Conservation (phyloP, 139 green algal genomes). For the Chlamydomonas sphaeroides region DNA sequence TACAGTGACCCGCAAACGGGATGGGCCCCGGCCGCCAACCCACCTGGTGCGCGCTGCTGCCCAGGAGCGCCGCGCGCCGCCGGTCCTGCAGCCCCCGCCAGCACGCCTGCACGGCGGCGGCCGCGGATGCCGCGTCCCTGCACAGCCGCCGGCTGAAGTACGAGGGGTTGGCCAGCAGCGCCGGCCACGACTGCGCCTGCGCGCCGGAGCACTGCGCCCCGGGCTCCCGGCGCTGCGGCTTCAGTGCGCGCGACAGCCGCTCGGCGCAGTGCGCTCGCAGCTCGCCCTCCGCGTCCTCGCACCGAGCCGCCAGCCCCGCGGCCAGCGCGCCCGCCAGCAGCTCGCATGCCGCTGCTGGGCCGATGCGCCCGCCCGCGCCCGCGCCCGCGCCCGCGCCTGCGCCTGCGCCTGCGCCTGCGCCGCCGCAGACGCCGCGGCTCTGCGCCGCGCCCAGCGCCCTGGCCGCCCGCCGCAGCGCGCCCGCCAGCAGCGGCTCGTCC, state of each 20-base stretch:
- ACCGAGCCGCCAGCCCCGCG: background rate
- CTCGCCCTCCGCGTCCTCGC: background rate
- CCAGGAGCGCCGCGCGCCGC: background rate
- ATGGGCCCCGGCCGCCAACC: too few relatives aligned
- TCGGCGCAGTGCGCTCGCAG: background rate
- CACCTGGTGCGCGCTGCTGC: background rate
- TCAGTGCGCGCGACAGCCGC: background rate
- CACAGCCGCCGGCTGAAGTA: background rate
- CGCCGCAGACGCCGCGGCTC: background rate
- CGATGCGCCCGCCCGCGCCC: too few relatives aligned
- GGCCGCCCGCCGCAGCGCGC: background rate
- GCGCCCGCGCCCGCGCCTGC: too few relatives aligned
- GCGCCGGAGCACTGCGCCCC: too few relatives aligned
- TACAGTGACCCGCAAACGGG: too few relatives aligned
- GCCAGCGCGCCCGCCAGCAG: background rate
- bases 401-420: background rate
- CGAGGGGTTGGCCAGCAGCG: background rate
- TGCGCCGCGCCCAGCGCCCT: background rate
- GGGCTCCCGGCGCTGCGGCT: too few relatives aligned
- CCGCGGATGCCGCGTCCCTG: background rate
- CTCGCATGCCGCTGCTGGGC: background rate
- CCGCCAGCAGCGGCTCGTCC: too few relatives aligned
- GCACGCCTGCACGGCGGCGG: background rate
- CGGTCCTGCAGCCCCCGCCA: slow-evolving; percentile 7
- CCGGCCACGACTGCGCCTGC: background rate